Base-by-base conservation (phyloP, 345 rosid genomes). In the Brassica napus region DNA sequence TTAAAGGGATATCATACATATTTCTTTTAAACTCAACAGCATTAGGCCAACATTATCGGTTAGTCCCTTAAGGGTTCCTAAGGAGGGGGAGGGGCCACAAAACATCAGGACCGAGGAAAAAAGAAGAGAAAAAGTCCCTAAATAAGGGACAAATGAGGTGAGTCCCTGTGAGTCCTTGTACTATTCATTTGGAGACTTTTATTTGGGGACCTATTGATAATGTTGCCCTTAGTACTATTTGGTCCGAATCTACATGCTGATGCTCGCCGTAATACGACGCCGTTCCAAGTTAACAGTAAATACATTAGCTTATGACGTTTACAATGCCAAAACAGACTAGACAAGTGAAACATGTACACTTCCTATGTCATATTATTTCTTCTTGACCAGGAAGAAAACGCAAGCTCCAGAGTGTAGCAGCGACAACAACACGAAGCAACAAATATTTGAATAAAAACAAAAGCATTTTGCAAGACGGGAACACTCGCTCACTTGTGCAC, bases 401-500 rank as follows among this genome's bases (percentile, higher is more conserved):
- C 79, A 75, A 42, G 59, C 39, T 67, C 66, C 57, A 35, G 69
- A 47, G 14, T 69, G 47, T 62, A 24, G 71, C 34, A 42, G 21
- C 35, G 15, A 54, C 16, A 69, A 62, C 63, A 77, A 76, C 52
- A 65, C 37, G 39, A 37, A 66, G 35, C 78, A 69, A 68, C 67
- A 64, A 57, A 73, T 73, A 66, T 39, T 66, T 72, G 4, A 12
- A n/a, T 16, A 14, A n/a, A n/a, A 52, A 28, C 42, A 49, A 60
- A 15, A 73, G 8, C 31, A 60, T 44, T 31, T 68, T 37, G 18
- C 32, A 32, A 67, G 57, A 34, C 28, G 16, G 26, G 60, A 34
- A 73, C 60, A 62, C 65, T 30, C 69, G 26, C 70, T 31, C 63
- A 26, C 69, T 63, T 71, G 81, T 35, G 76, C 76, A 35, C 69